Conservation (phyloP, 2,329 filamentous ascomycete species). For the Phialophora verrucosa region DNA sequence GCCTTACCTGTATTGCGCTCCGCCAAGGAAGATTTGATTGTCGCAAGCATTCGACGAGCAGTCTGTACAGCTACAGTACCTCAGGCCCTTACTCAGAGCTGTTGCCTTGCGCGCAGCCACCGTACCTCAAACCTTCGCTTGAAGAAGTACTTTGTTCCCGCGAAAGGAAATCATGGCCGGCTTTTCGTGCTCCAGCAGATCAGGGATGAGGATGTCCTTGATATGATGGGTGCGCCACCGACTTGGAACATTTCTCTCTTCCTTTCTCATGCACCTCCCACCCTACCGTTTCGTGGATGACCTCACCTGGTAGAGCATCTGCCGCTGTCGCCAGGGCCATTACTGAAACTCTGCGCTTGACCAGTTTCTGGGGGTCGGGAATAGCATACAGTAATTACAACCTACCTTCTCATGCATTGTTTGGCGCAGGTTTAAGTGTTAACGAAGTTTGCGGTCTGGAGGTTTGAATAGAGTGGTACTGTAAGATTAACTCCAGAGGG, state of each 20-base stretch:
- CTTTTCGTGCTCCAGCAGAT: too few species aligned
- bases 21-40: background rate
- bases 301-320: background rate
- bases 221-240: background rate
- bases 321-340: background rate
- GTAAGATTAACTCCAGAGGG: background rate
- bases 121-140: background rate
- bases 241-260: background rate
- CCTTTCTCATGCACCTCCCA: background rate
- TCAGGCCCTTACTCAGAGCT: background rate
- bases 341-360: background rate
- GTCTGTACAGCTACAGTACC: background rate
- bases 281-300: background rate
- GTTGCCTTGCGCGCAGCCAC: background rate
- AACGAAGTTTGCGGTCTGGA: background rate
- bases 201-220: background rate
- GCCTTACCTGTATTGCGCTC: too few species aligned
- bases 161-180: background rate
- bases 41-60: background rate
- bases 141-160: background rate
- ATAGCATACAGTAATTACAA: background rate
- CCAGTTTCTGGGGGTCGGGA: background rate
- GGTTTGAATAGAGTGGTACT: background rate
- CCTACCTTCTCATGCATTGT: background rate
- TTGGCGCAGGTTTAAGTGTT: background rate